phyloP scores from a whole-genome alignment of 2,329 filamentous ascomycete species.

The Daldinia sp. region DNA sequence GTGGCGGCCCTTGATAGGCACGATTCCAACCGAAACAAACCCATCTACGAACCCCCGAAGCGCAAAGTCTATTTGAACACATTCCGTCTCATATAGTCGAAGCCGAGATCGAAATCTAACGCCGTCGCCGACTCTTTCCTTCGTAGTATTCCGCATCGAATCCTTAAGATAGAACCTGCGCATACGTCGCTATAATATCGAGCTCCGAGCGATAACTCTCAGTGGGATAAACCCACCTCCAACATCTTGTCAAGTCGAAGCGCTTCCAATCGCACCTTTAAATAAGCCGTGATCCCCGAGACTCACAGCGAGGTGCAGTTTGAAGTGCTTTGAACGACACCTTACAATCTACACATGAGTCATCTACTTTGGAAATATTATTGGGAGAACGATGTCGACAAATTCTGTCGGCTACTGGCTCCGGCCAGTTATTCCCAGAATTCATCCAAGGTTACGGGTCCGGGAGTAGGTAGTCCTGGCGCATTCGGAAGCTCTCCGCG shows the following conservation, averaged over 20 bases:
- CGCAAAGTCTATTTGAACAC: background rate
- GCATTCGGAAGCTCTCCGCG: conserved; percentile 64
- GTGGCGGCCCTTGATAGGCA: conserved; percentile 3
- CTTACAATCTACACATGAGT: conserved; percentile 79
- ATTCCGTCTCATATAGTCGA: background rate
- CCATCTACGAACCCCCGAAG: conserved; percentile 11
- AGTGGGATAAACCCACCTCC: conserved; percentile 32
- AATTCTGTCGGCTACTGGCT: conserved; percentile 89
- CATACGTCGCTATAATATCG: conserved; percentile 10
- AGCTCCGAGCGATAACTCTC: background rate
- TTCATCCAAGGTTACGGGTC: conserved; percentile 64
- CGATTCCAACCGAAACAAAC: conserved; percentile 18
- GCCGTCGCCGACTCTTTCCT: background rate
- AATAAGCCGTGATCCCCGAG: conserved; percentile 90
- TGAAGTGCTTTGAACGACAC: conserved; percentile 63
- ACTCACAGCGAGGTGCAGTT: conserved; percentile 88
- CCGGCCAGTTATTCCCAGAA: conserved; percentile 70
- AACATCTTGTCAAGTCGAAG: conserved; percentile 43
- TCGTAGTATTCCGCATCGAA: conserved; percentile 9
- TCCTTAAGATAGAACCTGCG: conserved; percentile 10
- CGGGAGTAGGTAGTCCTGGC: conserved; percentile 57
- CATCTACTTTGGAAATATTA: conserved; percentile 96
- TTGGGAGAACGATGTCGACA: conserved; percentile 97
- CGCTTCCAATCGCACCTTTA: conserved; percentile 75
- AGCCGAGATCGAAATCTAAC: conserved; percentile 20